Evolutionary conservation across 768 basidiomycete genomes (phyloP).

Genomic region (Boletus coccyginus): DNA sequence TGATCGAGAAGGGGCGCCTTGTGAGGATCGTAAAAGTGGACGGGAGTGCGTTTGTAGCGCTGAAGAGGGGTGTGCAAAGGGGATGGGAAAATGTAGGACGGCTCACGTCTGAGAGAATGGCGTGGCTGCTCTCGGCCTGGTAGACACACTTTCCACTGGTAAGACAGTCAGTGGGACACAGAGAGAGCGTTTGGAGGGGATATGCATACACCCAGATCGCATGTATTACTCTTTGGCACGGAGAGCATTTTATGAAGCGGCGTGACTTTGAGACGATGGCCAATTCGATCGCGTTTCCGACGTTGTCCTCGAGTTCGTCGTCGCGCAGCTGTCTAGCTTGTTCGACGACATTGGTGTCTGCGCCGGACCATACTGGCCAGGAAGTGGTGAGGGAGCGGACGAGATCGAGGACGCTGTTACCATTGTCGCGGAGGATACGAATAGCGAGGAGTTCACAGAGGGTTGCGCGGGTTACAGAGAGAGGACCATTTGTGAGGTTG

Average conservation of each 20-base stretch:
- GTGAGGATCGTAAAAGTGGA: conserved; percentile 93
- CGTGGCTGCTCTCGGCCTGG: conserved; percentile 81
- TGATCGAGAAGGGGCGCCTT: conserved; percentile 93
- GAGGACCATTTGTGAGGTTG: conserved; percentile 54
- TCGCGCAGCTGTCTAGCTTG: conserved; percentile 63
- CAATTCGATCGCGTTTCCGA: conserved; percentile 92
- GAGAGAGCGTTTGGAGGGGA: background rate
- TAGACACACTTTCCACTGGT: conserved; percentile 88
- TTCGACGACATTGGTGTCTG: conserved; percentile 54
- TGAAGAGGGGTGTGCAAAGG: conserved; percentile 28
- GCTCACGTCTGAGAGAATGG: conserved; percentile 84
- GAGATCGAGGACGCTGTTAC: conserved; percentile 64
- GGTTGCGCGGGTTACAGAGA: conserved; percentile 73
- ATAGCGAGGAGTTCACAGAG: conserved; percentile 92
- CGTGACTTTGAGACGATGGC: conserved; percentile 87
- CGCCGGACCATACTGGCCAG: conserved; percentile 80
- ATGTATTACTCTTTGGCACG: conserved; percentile 89
- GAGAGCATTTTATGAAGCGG: conserved; percentile 83
- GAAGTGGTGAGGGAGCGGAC: conserved; percentile 70
- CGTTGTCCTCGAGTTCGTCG: conserved; percentile 70
- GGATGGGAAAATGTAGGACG: background rate
- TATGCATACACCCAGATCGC: conserved; percentile 68
- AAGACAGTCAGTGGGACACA: conserved; percentile 13
- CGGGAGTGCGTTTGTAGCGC: conserved; percentile 91
- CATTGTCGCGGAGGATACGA: conserved; percentile 69